phyloP scores from a whole-genome alignment of 176 grass and related monocot genomes.

The Typha latifolia region DNA sequence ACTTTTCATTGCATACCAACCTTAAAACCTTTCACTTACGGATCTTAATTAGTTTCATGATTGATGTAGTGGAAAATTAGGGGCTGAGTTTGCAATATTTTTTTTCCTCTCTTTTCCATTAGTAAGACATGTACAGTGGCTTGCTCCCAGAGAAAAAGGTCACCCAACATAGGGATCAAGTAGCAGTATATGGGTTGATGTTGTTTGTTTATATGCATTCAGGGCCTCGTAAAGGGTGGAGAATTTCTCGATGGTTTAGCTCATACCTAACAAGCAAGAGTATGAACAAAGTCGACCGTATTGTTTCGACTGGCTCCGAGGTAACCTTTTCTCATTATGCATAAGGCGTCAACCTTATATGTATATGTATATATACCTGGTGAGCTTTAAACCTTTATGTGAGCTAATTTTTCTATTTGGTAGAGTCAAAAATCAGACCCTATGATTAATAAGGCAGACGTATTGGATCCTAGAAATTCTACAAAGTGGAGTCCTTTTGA shows the following conservation, averaged over 20 bases:
- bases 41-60: no score
- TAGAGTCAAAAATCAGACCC: constrained; percentile 11
- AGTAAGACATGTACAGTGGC: not conserved
- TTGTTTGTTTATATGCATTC: not conserved
- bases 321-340: constrained; percentile 6
- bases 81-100: no score
- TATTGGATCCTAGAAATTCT: constrained; percentile 1
- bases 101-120: not conserved
- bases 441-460: not conserved
- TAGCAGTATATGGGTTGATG: not conserved
- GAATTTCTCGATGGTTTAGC: constrained; percentile 22
- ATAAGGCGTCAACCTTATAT: constrained; percentile 3
- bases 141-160: not conserved
- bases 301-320: constrained; percentile 11
- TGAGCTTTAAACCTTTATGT: constrained; percentile 1
- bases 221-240: constrained; percentile 17
- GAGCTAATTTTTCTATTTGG: constrained; percentile 2
- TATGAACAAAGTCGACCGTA: constrained; percentile 12
- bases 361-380: constrained; percentile 3
- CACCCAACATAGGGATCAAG: not conserved
- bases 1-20: no score
- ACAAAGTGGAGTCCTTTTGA: not conserved
- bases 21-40: no score
- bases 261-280: constrained; percentile 22
- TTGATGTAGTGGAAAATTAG: no score